Evolutionary conservation across 1,284 basidiomycete genomes (phyloP).

Genomic region (Marasmius fiardii): DNA sequence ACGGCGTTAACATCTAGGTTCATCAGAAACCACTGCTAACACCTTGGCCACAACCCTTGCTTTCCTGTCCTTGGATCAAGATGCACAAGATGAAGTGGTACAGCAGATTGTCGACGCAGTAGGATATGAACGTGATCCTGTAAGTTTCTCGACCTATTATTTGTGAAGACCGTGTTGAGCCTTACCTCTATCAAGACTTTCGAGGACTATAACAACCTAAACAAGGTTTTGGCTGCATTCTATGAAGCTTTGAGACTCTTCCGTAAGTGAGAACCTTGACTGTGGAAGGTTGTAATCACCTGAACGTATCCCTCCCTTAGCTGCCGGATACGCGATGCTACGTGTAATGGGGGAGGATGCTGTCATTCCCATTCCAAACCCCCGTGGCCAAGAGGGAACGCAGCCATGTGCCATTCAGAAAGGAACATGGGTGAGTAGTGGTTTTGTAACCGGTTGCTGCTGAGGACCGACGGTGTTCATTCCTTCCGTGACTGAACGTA

Average conservation of each 20-base stretch:
- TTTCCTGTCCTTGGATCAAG: slow-evolving; percentile 18
- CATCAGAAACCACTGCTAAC: slow-evolving; percentile 18
- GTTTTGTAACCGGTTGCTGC: not conserved
- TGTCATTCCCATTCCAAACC: slow-evolving; percentile 13
- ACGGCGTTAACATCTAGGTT: not conserved
- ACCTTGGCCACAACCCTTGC: slow-evolving; percentile 17
- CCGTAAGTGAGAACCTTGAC: slow-evolving; percentile 12
- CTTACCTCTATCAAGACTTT: slow-evolving; percentile 8
- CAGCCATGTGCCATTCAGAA: slow-evolving; percentile 2
- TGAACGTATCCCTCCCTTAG: slow-evolving; percentile 6
- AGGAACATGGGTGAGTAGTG: not conserved
- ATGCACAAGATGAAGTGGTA: slow-evolving; percentile 19
- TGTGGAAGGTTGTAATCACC: not conserved
- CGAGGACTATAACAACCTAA: slow-evolving; percentile 13
- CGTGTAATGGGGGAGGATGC: slow-evolving; percentile 16
- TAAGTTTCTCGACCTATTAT: not conserved
- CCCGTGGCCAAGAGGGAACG: slow-evolving; percentile 12
- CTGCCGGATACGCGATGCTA: slow-evolving; percentile 14
- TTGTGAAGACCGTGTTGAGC: not conserved
- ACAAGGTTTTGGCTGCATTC: slow-evolving; percentile 16
- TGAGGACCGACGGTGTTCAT: not conserved
- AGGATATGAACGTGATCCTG: slow-evolving; percentile 9
- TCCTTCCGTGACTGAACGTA: not conserved
- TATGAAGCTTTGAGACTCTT: slow-evolving; percentile 19
- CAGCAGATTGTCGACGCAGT: slow-evolving; percentile 14